A percentile compares a stretch with the other conserved stretches of the same genome.
These are phyloP conservation scores for Diaporthe caulivora DNA, from an alignment of 2,329 filamentous ascomycete species.

Conservation along the genomic window DNA sequence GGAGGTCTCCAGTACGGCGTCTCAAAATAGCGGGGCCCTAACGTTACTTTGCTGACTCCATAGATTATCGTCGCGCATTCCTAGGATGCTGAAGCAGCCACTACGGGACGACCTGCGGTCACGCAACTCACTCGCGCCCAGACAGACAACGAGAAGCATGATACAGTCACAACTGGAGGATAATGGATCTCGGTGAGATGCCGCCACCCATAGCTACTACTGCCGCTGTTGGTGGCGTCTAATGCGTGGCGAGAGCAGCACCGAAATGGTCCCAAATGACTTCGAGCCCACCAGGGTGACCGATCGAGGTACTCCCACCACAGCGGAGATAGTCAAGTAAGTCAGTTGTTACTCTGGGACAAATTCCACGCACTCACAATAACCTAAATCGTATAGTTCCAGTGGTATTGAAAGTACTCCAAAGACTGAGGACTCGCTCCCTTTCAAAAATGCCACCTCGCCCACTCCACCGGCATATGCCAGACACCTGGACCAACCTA, in stretches of 20 bases:
- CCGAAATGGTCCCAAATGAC: background rate
- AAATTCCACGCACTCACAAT: background rate
- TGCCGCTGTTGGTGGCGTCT: background rate
- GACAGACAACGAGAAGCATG: background rate
- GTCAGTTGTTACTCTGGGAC: background rate
- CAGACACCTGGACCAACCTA: background rate
- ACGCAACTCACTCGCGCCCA: no score
- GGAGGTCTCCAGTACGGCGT: background rate
- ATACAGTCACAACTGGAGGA: background rate
- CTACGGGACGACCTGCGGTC: no score
- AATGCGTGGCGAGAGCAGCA: background rate
- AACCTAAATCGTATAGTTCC: background rate
- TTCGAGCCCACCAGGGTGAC: background rate
- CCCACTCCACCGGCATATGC: background rate
- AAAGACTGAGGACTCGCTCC: background rate
- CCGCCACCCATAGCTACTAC: background rate
- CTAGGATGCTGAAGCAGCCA: background rate
- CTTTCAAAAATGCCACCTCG: background rate
- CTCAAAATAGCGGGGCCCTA: no score
- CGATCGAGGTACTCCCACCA: conserved; percentile 14
- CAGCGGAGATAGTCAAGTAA: conserved; percentile 33
- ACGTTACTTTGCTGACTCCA: background rate
- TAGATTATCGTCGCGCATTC: background rate
- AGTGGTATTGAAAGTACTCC: background rate
- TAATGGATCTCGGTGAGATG: background rate